Evolutionary conservation across 2,329 filamentous ascomycete genomes (phyloP), one percentile per base, ranked within the genome.

Genomic region (Coniochaeta prunicola): DNA sequence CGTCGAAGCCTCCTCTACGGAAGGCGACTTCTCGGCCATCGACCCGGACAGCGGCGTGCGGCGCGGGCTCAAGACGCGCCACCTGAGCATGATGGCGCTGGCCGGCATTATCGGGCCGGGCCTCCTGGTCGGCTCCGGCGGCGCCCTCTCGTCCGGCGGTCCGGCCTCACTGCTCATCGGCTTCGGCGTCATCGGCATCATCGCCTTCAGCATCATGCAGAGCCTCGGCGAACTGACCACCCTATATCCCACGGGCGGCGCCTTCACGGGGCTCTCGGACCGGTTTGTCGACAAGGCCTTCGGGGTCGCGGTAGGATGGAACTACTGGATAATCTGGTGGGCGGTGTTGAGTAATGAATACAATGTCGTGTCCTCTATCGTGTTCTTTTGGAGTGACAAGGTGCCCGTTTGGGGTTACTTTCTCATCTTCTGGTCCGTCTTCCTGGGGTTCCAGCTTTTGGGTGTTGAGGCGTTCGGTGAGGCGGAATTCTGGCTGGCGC

Each of bases 401-500:
- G 77, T 79, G 50, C 89, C 80, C 59, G 74, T 81, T 68, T 91
- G 76, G 87, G 87, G 77, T 61, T 92, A 79, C 68, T 90, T 91
- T 60, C 75, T 88, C 31, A 80, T 91, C n/a, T 85, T 91, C 64
- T 91, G 88, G 85, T 2, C 4, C n/a, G 73, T 84, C 0, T 89
- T 92, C 62, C 77, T 87, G 0, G 77, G 74, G 0, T 84, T 91
- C 60, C 89, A 91, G 66, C 77, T 91, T 34, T 75, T 91, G 1
- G 88, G 88, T 1, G 86, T 92, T 1, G 83, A 86, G 64, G 84
- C 86, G 3, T 92, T 91, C 68, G 89, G 89, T 15, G 89, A 92
- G 68, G 84, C 88, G 10, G 90, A 93, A 68, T 91, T 92, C 67
- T 92, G 88, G 87, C 81, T 92, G 59, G 86, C 88, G 0, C 78